Base-by-base conservation (phyloP, 2,329 filamentous ascomycete genomes). In the Pseudogymnoascus sp. region DNA sequence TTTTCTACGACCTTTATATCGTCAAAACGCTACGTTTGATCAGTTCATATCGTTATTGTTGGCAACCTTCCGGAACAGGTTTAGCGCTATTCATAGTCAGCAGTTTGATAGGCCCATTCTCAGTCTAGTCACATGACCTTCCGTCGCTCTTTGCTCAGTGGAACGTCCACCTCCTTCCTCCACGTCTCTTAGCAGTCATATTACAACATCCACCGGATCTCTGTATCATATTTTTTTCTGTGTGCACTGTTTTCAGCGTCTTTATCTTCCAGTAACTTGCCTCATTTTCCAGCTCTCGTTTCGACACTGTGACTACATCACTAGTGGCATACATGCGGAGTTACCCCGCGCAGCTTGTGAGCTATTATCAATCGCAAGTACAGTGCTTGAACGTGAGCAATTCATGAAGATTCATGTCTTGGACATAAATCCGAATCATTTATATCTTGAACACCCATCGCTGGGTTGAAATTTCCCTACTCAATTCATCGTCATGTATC, bases 301-400 rank as follows among this genome's bases (percentile, higher is more conserved):
- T 56, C 16, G 46, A 18, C 49, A 21, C 16, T 56, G 28, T 56
- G 49, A 56, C 49, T 16, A 14, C 49, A 56, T 21, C 49, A 36
- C 28, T 56, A 56, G 49, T 56, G 49, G 49, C 36, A 7, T 56
- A 36, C 49, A 14, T 34, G 28, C 49, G 49, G 28, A 56, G 28
- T 56, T 56, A 36, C 49, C 49, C 49, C 49, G 49, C 49, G 49
- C 28, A 14, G 28, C 49, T 21, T 56, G 2, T 56, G 28, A 56
- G 18, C 49, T 56, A 56, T 56, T 34, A 56, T 56, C 28, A 18
- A 34, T 56, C 28, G 25, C 28, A 56, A 56, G 28, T 34, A 21
- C 49, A 21, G 49, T 56, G 49, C 49, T 56, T 34, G 49, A 56
- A 36, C n/a, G 49, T 36, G 28, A 56, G 28, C 25, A 56, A 36